Base-by-base conservation (phyloP, 2,329 filamentous ascomycete genomes). In the Cephalotrichum gorgonifer region DNA sequence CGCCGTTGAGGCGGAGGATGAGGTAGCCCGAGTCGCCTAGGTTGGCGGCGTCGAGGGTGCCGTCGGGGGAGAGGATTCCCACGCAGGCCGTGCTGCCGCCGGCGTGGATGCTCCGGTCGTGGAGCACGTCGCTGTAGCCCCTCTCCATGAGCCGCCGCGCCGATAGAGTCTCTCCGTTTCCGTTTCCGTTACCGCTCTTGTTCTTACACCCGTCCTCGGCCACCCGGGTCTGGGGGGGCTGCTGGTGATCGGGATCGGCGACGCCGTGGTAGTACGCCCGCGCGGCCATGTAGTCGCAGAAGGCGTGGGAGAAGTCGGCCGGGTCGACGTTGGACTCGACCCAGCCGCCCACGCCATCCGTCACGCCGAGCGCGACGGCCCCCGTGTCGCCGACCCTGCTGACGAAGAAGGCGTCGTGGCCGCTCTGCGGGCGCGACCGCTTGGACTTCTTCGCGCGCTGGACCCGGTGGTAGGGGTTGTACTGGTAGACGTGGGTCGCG, bases 331-430 rank as follows among this genome's bases (percentile, higher is more conserved):
- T 89, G 35, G 86, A 91, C 57, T 95, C 87, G 54, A 85, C 81
- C 90, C 93, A 98, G 31, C 93, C 93, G 44, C 93, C 93, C 0
- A 98, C 93, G 11, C 93, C 93, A 63, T 98, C 93, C 48, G 90
- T 89, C 23, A 98, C 79, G 17, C 88, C 93, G 56, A 98, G 84
- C 1, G 90, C 88, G 11, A 95, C 78, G 38, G 81, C 75, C 33
- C 81, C 75, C 2, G 76, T 77, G 54, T 81, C 78, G 47, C 86
- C 87, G n/a, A 96, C 72, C 23, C 83, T 80, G 60, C 85, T 79
- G 57, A 93, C 85, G 67, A 98, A 98, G 71, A 96, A 97, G 51
- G 93, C 88, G 74, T 98, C 93, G 67, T 98, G 90, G 15, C 93
- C 93, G 46, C 86, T 93, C 51, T 81, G 84, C 45, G 85, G 86